A percentile compares a stretch with the other conserved stretches of the same genome.
phyloP scores from a whole-genome alignment of 768 basidiomycete species.

The Rhodotorula paludigena region DNA sequence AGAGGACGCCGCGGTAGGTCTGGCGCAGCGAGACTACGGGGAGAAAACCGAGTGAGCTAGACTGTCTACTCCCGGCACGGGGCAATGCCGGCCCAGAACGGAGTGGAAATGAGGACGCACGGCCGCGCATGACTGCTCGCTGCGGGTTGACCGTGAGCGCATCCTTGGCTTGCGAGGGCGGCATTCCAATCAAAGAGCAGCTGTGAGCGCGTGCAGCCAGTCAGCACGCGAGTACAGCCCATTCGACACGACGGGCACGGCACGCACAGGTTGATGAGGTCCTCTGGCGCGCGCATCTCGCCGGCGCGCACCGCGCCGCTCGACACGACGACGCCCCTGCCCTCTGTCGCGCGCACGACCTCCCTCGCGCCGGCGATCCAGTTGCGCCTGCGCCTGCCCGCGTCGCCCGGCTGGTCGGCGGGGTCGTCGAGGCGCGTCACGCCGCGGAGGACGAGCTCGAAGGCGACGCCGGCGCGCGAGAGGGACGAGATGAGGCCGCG shows the following conservation, averaged over 20 bases:
- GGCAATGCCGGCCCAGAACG: neutral
- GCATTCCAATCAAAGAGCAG: constrained; percentile 34
- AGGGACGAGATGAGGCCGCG: constrained; percentile 77
- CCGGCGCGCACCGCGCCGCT: constrained; percentile 60
- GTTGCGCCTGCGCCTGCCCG: constrained; percentile 51
- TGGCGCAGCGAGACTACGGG: constrained; percentile 30
- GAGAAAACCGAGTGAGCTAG: neutral
- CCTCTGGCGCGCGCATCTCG: constrained; percentile 66
- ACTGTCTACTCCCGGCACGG: too few relatives aligned
- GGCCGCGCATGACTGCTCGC: constrained; percentile 31
- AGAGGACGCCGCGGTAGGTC: constrained; percentile 38
- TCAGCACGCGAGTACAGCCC: too few relatives aligned
- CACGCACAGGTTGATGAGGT: constrained; percentile 54
- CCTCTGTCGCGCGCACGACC: constrained; percentile 71
- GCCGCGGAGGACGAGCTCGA: constrained; percentile 59
- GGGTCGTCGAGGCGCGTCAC: constrained; percentile 21
- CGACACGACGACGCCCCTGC: constrained; percentile 67
- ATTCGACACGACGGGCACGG: too few relatives aligned
- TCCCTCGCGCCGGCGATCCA: constrained; percentile 86
- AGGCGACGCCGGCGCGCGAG: constrained; percentile 72
- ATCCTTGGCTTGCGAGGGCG: constrained; percentile 28
- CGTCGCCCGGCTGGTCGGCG: constrained; percentile 50
- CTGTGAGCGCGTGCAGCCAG: neutral
- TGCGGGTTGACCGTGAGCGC: constrained; percentile 32
- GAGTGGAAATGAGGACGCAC: constrained; percentile 12